phyloP scores from a whole-genome alignment of 139 green algal species.

The Ettlia oleoabundans region DNA sequence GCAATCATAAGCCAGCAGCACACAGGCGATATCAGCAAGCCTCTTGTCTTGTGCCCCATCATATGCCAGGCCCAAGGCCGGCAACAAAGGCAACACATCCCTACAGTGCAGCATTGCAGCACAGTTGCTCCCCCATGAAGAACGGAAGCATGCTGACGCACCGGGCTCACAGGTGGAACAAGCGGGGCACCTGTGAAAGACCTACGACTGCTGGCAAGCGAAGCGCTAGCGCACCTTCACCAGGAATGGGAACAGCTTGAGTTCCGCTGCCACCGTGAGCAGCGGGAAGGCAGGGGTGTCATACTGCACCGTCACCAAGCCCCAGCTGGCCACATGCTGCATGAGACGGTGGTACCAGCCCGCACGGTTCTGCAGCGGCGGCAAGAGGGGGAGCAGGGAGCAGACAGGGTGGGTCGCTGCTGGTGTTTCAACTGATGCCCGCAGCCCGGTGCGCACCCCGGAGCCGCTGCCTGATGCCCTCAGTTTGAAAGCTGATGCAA shows the following conservation, averaged over 20 bases:
- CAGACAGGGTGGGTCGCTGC: too few species aligned
- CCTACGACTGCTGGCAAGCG: background rate
- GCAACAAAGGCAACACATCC: too few species aligned
- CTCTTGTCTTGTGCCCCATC: background rate
- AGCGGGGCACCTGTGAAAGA: background rate
- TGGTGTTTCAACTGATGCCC: background rate
- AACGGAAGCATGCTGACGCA: too few species aligned
- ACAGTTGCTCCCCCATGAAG: too few species aligned
- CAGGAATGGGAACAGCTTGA: conserved; percentile 6
- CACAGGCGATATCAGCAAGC: background rate
- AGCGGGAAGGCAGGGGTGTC: conserved; percentile 9
- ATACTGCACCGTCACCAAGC: conserved; percentile 63
- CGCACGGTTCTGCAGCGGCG: conserved; percentile 39
- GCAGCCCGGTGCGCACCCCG: background rate
- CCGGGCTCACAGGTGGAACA: too few species aligned
- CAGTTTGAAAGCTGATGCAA: background rate
- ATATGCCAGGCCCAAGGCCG: too few species aligned
- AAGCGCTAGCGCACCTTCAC: background rate
- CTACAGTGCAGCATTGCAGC: too few species aligned
- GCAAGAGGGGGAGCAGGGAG: background rate
- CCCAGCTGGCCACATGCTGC: conserved; percentile 51
- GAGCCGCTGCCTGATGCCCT: too few species aligned
- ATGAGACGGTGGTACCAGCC: conserved; percentile 55
- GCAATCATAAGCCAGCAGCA: too few species aligned
- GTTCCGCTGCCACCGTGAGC: background rate